Base-by-base conservation (phyloP, 345 rosid genomes). In the Mallotus nudiflorus region DNA sequence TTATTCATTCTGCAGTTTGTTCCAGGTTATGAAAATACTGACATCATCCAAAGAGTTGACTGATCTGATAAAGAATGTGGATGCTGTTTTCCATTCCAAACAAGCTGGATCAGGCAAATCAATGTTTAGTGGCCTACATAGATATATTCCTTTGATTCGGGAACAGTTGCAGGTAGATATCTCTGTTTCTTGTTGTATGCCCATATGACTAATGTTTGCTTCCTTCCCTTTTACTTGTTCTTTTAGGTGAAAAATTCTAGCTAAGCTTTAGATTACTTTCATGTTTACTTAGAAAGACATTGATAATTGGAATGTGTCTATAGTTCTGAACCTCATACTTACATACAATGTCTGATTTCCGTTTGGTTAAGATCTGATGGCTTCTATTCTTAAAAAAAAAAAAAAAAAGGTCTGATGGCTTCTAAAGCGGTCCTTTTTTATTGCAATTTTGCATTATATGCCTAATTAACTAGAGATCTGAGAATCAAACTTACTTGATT, bases 11-110 rank as follows among this genome's bases (percentile, higher is more conserved):
- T 6, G 7, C 52, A 42, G 57, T 57, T 62, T 79, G 46, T 77
- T 73, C 45, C 83, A 91, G 98, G 88, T 89, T 65, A 71, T 91
- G 78, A 75, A 71, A 62, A 58, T 85, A 70, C 74, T 91, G 85
- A 89, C 89, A 70, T 89, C 96, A 31, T 87, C 87, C n/a, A 82
- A 78, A 75, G 96, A 89, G 84, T 82, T 94, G 78, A 65, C 82
- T 51, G 82, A 79, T 73, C 85, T 94, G 35, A 60, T 89, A 73
- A 94, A 84, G 86, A 85, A 85, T 77, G 83, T 89, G 16, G 82
- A 89, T 70, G 64, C 78, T 50, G 85, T 81, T 69, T 87, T 84
- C 68, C 98, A 91, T 85, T 77, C 84, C 54, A 83, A 84, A 69
- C 86, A 84, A 77, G 60, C 80, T 71, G 86, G 82, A 42, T 82